Percentiles rank a stretch among this genome's conserved stretches.
Evolutionary conservation across 176 grass and related monocot species (phyloP).

Genomic region (Dendrocalamus sinicus): DNA sequence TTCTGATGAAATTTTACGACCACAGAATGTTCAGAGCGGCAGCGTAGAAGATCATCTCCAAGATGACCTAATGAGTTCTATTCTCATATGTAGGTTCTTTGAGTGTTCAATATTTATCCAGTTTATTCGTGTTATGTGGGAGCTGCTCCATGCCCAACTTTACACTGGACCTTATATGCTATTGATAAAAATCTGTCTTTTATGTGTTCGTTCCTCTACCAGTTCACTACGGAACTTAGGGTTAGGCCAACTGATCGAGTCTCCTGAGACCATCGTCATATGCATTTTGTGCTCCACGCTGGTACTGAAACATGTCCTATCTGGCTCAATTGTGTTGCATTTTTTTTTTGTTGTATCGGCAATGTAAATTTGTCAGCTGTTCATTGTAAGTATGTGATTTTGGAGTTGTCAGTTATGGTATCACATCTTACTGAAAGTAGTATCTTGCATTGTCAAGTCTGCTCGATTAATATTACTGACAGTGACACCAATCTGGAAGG

Average conservation of each 20-base stretch:
- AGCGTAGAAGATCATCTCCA: conserved; percentile 16
- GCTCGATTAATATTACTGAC: not conserved
- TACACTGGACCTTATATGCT: conserved; percentile 33
- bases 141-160: conserved; percentile 38
- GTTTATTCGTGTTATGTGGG: conserved; percentile 45
- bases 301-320: not conserved
- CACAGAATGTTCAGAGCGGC: conserved; percentile 41
- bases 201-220: conserved; percentile 22
- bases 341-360: not conserved
- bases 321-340: not conserved
- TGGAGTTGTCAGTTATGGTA: not conserved
- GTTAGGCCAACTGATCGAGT: not conserved
- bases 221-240: not conserved
- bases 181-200: conserved; percentile 32
- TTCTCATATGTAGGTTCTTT: conserved; percentile 45
- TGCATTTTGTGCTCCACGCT: not conserved
- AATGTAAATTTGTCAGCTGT: not conserved
- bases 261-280: not conserved
- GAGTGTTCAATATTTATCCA: conserved; percentile 43
- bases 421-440: not conserved
- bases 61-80: conserved; percentile 34
- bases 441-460: not conserved
- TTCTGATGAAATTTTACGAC: conserved; percentile 34
- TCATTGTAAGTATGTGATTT: not conserved
- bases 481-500: not conserved